Evolutionary conservation across 73 alveolate species (phyloP), one percentile per base, ranked within the genome.

Genomic region (Chromera velia): DNA sequence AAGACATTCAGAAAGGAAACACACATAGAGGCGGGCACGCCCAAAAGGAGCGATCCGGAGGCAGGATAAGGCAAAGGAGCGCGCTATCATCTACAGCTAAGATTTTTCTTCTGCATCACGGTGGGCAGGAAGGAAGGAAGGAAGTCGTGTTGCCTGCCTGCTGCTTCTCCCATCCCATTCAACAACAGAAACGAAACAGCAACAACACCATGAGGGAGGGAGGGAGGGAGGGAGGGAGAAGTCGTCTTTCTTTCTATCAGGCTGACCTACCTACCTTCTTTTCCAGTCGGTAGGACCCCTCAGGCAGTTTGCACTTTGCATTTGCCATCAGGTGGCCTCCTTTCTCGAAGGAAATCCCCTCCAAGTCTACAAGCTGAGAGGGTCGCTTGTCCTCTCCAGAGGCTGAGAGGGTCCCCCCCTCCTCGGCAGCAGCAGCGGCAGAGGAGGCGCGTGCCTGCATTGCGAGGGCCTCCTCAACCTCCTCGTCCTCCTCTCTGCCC

Each of bases 251-350:
- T 7, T 9, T 1, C 9, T 10, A 9, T 9, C 26, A 18, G 18
- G 26, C 26, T 28, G 34, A 19, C 26, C 29, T 4, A 4, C 4
- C 32, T 28, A 71, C 83, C 85, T 85, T 87, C 33, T 90, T 89
- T 66, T 92, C 84, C 81, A 88, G 86, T 40, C 89, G 92, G 78
- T 84, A 81, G n/a, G 96, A 89, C 40, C 95, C 95, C 48, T 46
- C n/a, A 9, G 98, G 94, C 75, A 94, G 88, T 82, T 90, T 83
- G 86, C 95, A 90, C 74, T 91, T 88, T 69, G 89, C 78, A 86
- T 91, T 90, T 19, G 95, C 88, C 92, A 91, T 88, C 64, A 87
- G 81, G 70, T 92, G 94, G 74, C 92, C 92, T 19, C 93, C 95
- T 83, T 80, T 80, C 10, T 73, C 75, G 74, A 74, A 88, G 67